Base-by-base conservation (phyloP, 2,329 filamentous ascomycete species). In the Gliomastix tumulicola region DNA sequence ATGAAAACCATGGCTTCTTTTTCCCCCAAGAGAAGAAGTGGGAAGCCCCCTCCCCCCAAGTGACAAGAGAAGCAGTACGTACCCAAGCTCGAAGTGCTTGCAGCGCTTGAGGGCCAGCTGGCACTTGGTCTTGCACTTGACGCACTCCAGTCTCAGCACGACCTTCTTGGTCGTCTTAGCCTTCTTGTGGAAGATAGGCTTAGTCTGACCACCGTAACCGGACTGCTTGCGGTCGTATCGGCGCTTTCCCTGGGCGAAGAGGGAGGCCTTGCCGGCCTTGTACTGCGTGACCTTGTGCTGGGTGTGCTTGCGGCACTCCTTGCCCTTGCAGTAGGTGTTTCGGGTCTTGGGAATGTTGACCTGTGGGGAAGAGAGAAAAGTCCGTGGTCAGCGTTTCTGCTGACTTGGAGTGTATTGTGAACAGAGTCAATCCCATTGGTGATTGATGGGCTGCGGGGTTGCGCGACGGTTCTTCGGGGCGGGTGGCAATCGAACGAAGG, bases 151-250 rank as follows among this genome's bases (percentile, higher is more conserved):
- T 76, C 92, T 83, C 71, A 98, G 76, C 62, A 98, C 94, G 59
- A 98, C 85, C 84, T 98, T 98, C 87, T 98, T 98, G 66, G 92
- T 98, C 56, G 92, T 98, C 86, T 98, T 98, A 55, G 92, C 92
- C 79, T 96, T 97, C 84, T 97, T 98, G 87, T 97, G 92, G 86
- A 97, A 98, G 64, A 98, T 89, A 59, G 94, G 92, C 79, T 98
- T 98, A 63, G 92, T 98, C 79, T 98, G 92, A 89, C 92, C 92
- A 87, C 92, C 92, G 67, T 96, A 97, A 86, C 90, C 90, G 68
- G 84, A 88, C 78, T 97, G 90, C 80, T 97, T 97, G 66, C 88
- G 82, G 76, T 94, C 88, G 77, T 97, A 97, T 84, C 90, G 89
- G 73, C 90, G 87, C 86, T 97, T 98, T 81, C 90, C 90, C 82